Evolutionary conservation across 495 filamentous ascomycete species (phyloP), one percentile per base, ranked within the genome.

Genomic region (Parathielavia hyrcaniae): DNA sequence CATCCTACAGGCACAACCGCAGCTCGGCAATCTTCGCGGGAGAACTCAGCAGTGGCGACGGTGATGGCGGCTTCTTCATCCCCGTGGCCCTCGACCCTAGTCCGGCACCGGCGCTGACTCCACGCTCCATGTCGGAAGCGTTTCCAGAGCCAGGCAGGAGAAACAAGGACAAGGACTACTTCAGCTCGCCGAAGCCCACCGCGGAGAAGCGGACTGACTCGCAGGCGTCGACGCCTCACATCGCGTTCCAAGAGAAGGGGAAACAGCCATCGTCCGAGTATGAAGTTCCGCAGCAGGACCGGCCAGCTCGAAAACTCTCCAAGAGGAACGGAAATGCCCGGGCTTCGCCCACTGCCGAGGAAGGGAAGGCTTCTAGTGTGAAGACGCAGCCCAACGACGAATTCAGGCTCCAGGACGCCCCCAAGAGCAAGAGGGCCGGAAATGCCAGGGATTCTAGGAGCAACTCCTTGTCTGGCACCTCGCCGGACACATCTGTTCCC

Each of bases 31-130:
- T 84, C 23, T 84, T 84, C 36, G 74, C 83, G 50, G 77, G 80
- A 12, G 87, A 90, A 54, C 61, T 78, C 13, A 84, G 83, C 61
- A 76, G 69, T 20, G 77, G 74, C 20, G 88, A 88, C 45, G 11
- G 34, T 50, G 65, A 67, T 4, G 89, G 90, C 57, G 83, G 87
- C 59, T 88, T 95, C 59, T 87, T 95, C 52, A 93, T 98, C 52
- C 91, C 92, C 6, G 84, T 98, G 63, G 89, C 89, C 30, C 81
- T 96, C 45, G 93, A 98, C 64, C 87, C 90, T 11, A 90, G 83
- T 34, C 82, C 87, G 34, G 82, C 81, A 19, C 80, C 83, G 13
- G 77, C 82, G 32, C 75, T 83, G 35, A 78, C 81, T 12, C 78
- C 82, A n/a, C 76, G 81, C 40, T 83, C 83, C n/a, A 71, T 74